Evolutionary conservation across 2,329 filamentous ascomycete species (phyloP), one percentile per base, ranked within the genome.

Genomic region (Fusarium tjaetaba): DNA sequence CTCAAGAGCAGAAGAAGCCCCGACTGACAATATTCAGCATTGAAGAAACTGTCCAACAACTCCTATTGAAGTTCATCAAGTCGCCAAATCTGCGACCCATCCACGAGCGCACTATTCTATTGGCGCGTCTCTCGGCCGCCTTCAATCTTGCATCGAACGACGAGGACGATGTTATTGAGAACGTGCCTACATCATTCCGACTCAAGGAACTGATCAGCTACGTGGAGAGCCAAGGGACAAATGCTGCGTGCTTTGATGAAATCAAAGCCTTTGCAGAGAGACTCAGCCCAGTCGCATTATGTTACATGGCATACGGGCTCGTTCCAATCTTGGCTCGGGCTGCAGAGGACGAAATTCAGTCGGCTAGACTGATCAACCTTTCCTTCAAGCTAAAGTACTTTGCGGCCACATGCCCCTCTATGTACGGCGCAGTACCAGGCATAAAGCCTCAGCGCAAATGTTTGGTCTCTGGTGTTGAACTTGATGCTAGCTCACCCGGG

Each of bases 231-330:
- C 80, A 85, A 60, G 79, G 77, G n/a, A 69, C 70, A 0, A 82
- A 79, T n/a, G 77, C 81, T 9, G 80, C 82, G 11, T 86, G 81
- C 62, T 88, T 89, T 61, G 83, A 85, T 39, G 87, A 88, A 55
- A 73, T 88, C 45, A 87, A 84, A 67, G 69, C 71, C 2, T 87
- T 86, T 61, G 78, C 86, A 7, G 82, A 85, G 45, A 77, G 79
- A 26, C 81, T 90, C 1, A 80, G 77, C 3, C 78, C 82, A 5
- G 73, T 80, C 1, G 86, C 87, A 11, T 73, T 85, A 13, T 81
- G 81, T 46, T 76, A 81, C 30, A 73, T 88, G 13, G 79, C 86
- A 8, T 79, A 83, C 11, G 68, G 81, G 2, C 80, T 85, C 53
- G 66, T 85, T 8, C 77, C 79, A 0, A 75, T 74, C 9, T 64